Conservation (phyloP, 1,139 yeast genomes). For the Protomyces lactucae-debilis region DNA sequence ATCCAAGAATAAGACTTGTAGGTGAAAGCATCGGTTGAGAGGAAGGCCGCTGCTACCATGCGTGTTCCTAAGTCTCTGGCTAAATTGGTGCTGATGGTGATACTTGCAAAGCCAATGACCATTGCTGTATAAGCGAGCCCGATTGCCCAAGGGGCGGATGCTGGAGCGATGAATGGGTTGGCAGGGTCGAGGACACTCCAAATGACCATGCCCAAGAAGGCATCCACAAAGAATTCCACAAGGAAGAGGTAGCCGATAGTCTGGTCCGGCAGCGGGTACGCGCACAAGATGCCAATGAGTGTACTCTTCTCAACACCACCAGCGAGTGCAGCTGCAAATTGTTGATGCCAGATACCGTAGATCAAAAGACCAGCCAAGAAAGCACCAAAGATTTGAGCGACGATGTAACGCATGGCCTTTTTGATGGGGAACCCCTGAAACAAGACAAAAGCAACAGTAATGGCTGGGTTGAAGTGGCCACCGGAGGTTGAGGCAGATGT, state of each 20-base stretch:
- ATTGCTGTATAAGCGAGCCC: constrained; percentile 19
- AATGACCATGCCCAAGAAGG: constrained; percentile 12
- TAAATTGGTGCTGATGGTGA: constrained; percentile 20
- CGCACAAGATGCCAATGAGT: constrained; percentile 16
- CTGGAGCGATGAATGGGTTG: constrained; percentile 26
- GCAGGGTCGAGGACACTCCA: constrained; percentile 26
- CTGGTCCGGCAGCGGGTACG: constrained; percentile 13
- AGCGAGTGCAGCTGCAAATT: constrained; percentile 1
- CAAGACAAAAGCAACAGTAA: constrained; percentile 43
- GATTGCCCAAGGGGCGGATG: constrained; percentile 19
- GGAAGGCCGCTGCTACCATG: constrained; percentile 23
- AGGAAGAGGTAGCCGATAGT: constrained; percentile 22
- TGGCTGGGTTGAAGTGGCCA: constrained; percentile 47
- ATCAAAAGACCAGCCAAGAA: constrained; percentile 43
- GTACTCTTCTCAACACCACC: constrained; percentile 1
- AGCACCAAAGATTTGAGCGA: constrained; percentile 45
- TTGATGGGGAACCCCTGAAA: constrained; percentile 46
- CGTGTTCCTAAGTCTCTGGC: constrained; percentile 24
- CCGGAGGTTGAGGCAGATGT: constrained; percentile 45
- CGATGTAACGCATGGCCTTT: constrained; percentile 43
- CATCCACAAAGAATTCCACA: constrained; percentile 20
- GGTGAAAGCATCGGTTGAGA: constrained; percentile 7
- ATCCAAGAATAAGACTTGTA: constrained; percentile 22
- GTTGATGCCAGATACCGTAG: constrained; percentile 40
- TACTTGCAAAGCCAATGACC: constrained; percentile 16